A percentile compares a stretch with the other conserved stretches of the same genome.
Evolutionary conservation across 768 basidiomycete species (phyloP).

Genomic region (Termitomyces eurrhizus): DNA sequence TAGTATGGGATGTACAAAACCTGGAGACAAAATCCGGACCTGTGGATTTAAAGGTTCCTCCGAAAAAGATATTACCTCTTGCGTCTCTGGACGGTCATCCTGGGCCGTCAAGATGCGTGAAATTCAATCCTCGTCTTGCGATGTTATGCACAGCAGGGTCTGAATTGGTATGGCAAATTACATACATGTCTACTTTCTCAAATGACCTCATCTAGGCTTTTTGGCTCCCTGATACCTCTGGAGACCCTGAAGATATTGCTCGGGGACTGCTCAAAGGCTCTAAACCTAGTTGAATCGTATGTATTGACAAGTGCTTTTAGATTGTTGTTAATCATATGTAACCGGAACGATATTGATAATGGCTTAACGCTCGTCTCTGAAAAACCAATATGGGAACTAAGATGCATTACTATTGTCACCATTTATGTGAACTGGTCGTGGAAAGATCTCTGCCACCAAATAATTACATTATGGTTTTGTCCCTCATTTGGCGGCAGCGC

Average conservation of each 20-base stretch:
- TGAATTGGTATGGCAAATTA: constrained; percentile 58
- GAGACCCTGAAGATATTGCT: constrained; percentile 67
- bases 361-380: neutral
- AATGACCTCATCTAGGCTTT: constrained; percentile 31
- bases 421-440: too few species aligned
- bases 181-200: neutral
- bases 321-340: neutral
- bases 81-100: constrained; percentile 71
- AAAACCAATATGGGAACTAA: too few species aligned
- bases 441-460: too few species aligned
- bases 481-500: too few species aligned
- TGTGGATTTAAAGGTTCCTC: constrained; percentile 51
- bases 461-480: accelerated
- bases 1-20: constrained; percentile 81
- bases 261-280: constrained; percentile 63
- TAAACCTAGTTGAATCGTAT: constrained; percentile 3
- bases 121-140: constrained; percentile 83
- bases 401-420: too few species aligned
- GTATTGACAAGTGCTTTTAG: neutral
- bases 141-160: constrained; percentile 87
- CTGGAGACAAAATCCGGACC: constrained; percentile 49
- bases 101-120: constrained; percentile 80
- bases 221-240: constrained; percentile 53
- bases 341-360: neutral
- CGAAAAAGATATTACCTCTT: constrained; percentile 38